These are phyloP conservation scores for Aquilaria sinensis DNA, from an alignment of 345 rosid genomes.

Conservation along the genomic window DNA sequence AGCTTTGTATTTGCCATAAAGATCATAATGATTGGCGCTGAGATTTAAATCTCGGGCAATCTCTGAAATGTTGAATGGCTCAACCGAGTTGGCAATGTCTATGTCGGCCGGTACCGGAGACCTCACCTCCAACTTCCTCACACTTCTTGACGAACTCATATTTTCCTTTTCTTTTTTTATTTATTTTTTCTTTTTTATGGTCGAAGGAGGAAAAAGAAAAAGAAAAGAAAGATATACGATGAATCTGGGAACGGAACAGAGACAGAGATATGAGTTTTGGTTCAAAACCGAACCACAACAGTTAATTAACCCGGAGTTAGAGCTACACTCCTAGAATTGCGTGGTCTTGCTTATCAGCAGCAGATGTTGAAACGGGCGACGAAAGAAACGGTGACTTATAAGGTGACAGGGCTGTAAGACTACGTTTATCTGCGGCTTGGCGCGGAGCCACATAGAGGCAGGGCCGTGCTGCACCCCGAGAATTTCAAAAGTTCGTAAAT, in stretches of 20 bases:
- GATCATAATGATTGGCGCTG: conserved; percentile 68
- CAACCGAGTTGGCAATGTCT: conserved; percentile 86
- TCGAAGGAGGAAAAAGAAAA: too few relatives aligned
- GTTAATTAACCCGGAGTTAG: too few relatives aligned
- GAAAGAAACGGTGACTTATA: neutral
- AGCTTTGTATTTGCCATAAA: conserved; percentile 92
- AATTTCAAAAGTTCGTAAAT: too few relatives aligned
- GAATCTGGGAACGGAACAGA: too few relatives aligned
- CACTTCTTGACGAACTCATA: conserved; percentile 47
- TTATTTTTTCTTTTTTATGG: neutral
- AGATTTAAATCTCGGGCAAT: conserved; percentile 77
- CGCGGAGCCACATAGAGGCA: too few relatives aligned
- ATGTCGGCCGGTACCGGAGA: conserved; percentile 97
- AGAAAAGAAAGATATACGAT: too few relatives aligned
- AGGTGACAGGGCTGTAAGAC: neutral
- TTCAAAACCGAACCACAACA: too few relatives aligned
- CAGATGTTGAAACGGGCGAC: too few relatives aligned
- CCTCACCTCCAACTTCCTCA: conserved; percentile 62
- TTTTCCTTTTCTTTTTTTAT: neutral
- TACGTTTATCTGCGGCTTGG: neutral
- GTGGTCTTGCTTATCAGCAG: too few relatives aligned
- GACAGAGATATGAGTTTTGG: too few relatives aligned
- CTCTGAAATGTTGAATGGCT: conserved; percentile 80
- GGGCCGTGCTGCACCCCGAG: too few relatives aligned
- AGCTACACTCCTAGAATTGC: too few relatives aligned